Conservation (phyloP, 1,139 yeast genomes). For the Candida sp. region DNA sequence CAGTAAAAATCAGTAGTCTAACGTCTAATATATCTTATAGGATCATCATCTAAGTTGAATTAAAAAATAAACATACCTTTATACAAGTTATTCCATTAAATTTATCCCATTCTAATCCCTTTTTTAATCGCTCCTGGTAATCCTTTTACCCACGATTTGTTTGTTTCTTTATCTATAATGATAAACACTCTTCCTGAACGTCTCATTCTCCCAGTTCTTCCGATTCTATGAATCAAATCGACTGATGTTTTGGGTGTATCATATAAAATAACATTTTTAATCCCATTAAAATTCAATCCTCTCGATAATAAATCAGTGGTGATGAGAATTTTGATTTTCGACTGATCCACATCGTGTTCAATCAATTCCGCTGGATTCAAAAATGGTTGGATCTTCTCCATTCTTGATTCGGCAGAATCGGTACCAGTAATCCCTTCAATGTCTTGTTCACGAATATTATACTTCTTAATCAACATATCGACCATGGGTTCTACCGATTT, state of each 20-base stretch:
- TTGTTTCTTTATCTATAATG: conserved; percentile 62
- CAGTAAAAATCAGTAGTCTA: conserved; percentile 2
- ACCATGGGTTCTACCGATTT: conserved; percentile 60
- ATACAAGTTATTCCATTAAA: neutral
- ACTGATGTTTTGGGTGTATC: conserved; percentile 85
- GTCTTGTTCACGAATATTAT: conserved; percentile 50
- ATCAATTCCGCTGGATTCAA: conserved; percentile 52
- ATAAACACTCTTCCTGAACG: conserved; percentile 85
- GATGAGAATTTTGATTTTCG: conserved; percentile 58
- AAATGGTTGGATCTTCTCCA: conserved; percentile 56
- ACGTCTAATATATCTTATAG: conserved; percentile 3
- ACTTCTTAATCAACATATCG: conserved; percentile 45
- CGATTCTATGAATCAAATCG: conserved; percentile 87
- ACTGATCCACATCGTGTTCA: conserved; percentile 21
- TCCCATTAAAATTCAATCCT: conserved; percentile 82
- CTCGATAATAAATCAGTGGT: conserved; percentile 92
- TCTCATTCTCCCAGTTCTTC: conserved; percentile 93
- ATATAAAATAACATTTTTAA: conserved; percentile 77
- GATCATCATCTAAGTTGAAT: conserved; percentile 5
- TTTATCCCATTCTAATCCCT: conserved; percentile 39
- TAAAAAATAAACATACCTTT: neutral
- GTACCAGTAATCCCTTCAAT: conserved; percentile 63
- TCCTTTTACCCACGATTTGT: conserved; percentile 80
- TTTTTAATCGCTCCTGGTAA: conserved; percentile 67
- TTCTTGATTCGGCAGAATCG: conserved; percentile 56